A percentile compares a stretch with the other conserved stretches of the same genome.
These are phyloP conservation scores for Fusarium sp. DNA, from an alignment of 2,329 filamentous ascomycete genomes.

Conservation along the genomic window DNA sequence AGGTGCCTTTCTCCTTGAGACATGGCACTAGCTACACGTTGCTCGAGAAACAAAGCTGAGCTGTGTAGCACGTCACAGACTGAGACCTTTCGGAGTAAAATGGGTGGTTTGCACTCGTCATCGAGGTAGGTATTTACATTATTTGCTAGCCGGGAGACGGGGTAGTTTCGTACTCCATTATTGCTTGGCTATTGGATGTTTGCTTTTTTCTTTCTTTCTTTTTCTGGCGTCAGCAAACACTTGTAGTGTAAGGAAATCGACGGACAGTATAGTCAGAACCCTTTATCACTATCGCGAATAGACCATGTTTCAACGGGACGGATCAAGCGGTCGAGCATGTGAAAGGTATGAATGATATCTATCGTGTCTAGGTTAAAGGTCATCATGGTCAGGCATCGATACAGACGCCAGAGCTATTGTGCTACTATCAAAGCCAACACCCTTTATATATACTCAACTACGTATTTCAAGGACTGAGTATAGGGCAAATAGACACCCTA, in stretches of 20 bases:
- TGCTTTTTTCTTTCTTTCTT: slow-evolving; percentile 17
- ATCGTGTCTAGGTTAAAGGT: background rate
- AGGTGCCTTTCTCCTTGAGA: slow-evolving; percentile 6
- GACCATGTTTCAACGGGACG: slow-evolving; percentile 2
- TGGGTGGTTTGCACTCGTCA: slow-evolving; percentile 32
- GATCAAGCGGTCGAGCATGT: slow-evolving; percentile 3
- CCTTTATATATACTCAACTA: too few species aligned
- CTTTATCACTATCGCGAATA: too few species aligned
- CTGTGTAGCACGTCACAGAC: slow-evolving; percentile 30
- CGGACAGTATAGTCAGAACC: too few species aligned
- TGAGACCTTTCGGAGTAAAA: background rate
- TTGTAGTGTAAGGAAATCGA: background rate
- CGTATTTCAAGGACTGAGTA: background rate
- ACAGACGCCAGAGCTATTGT: too few species aligned
- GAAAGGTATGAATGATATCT: slow-evolving; percentile 12
- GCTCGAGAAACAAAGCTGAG: slow-evolving; percentile 29
- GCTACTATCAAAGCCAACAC: too few species aligned
- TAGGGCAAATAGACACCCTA: background rate
- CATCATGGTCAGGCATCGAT: too few species aligned
- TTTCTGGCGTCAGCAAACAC: too few species aligned
- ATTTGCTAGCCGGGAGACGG: slow-evolving; percentile 14
- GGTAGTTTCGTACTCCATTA: slow-evolving; percentile 1
- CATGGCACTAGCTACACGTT: slow-evolving; percentile 12
- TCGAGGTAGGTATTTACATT: slow-evolving; percentile 17
- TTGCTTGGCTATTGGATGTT: background rate